phyloP scores from a whole-genome alignment of 495 filamentous ascomycete species.

The Collariella sp. region DNA sequence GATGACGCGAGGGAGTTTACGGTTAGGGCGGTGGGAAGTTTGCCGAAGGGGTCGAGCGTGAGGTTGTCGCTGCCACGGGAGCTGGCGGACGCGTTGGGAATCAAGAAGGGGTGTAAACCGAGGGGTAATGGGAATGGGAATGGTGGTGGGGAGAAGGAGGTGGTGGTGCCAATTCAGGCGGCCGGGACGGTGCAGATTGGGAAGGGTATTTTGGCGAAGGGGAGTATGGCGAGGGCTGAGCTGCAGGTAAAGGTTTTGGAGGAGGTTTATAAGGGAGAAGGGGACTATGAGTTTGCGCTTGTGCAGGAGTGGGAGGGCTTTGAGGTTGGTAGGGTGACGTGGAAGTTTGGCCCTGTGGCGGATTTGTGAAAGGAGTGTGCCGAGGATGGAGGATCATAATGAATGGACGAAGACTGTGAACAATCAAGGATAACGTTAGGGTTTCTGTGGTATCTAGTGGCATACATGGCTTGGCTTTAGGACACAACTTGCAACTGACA shows the following conservation, averaged over 20 bases:
- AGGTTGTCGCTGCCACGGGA: not conserved
- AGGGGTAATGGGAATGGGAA: not conserved
- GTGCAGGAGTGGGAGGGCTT: slow-evolving; percentile 6
- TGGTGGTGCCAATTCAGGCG: not conserved
- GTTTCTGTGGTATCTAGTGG: no score
- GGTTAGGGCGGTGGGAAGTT: not conserved
- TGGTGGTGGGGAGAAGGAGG: not conserved
- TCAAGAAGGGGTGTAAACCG: not conserved
- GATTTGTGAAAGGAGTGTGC: not conserved
- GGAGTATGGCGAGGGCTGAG: not conserved
- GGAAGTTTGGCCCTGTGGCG: not conserved
- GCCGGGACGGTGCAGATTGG: not conserved
- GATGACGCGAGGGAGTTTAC: not conserved
- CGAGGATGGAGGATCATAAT: not conserved
- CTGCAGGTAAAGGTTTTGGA: not conserved
- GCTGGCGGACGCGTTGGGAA: not conserved
- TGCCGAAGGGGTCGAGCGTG: slow-evolving; percentile 1
- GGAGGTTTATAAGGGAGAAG: not conserved
- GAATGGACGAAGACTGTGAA: no score
- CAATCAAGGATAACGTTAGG: no score
- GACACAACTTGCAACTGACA: no score
- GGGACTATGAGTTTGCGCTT: not conserved
- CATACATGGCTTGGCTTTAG: no score
- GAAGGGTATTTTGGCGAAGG: not conserved
- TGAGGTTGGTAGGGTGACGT: slow-evolving; percentile 6